Base-by-base conservation (phyloP, 2,329 filamentous ascomycete genomes). In the Acephala macrosclerotiorum region DNA sequence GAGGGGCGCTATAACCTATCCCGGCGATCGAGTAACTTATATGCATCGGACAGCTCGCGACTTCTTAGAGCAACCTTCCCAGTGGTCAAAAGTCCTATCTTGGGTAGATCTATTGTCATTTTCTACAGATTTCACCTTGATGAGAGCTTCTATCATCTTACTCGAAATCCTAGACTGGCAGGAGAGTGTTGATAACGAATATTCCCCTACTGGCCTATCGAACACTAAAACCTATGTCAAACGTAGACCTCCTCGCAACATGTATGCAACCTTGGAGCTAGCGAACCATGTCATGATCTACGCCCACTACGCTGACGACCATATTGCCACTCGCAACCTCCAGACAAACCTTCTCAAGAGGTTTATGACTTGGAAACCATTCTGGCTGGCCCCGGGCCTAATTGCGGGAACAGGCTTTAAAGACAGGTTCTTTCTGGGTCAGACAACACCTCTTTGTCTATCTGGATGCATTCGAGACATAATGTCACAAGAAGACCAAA, bases 31-130 rank as follows among this genome's bases (percentile, higher is more conserved):
- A 45, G 40, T 45, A n/a, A 45, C n/a, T 3, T 47, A 20, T 4
- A 47, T 47, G 42, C 42, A 47, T 47, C 42, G 42, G 11, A 47
- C 42, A 47, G 42, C 42, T 20, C 42, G 42, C 18, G 42, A 47
- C 42, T 47, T 47, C 40, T 45, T 45, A 18, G 9, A 45, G 18
- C 40, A 45, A n/a, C 9, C 9, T 11, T 11, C 40, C 18, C 40
- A 45, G 18, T 45, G 40, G 40, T 8, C 40, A 4, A 45, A 45
- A 5, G n/a, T 45, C 40, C 40, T 45, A 5, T 45, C 40, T 11
- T 45, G 40, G 40, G 40, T n/a, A 12, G 40, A 45, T n/a, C 40
- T 16, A 11, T 5, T 45, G 18, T 8, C 9, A n/a, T 45, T 45
- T 45, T 45, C 40, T 45, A 16, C 40, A 45, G 16, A 45, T 45